Evolutionary conservation across 2,329 filamentous ascomycete species (phyloP).

Genomic region (Pseudogymnoascus sp.): DNA sequence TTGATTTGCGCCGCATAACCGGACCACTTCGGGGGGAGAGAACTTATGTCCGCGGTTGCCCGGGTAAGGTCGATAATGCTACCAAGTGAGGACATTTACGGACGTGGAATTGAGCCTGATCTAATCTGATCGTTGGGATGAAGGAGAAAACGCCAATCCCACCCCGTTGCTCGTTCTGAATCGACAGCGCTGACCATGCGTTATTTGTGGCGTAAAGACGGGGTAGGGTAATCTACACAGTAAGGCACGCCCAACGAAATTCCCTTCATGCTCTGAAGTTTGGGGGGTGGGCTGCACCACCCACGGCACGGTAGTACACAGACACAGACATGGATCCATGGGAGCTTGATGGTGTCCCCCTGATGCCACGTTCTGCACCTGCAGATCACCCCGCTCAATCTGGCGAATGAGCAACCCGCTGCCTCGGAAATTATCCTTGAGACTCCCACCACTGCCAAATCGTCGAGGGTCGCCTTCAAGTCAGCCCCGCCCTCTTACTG

Average conservation of each 20-base stretch:
- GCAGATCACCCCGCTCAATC: constrained; percentile 3
- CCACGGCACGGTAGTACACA: neutral
- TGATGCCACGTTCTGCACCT: constrained; percentile 7
- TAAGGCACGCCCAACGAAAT: neutral
- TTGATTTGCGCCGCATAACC: neutral
- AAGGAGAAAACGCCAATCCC: neutral
- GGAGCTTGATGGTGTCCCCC: constrained; percentile 4
- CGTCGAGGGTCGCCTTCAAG: neutral
- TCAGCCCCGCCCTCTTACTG: neutral
- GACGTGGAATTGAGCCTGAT: neutral
- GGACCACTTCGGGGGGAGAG: neutral
- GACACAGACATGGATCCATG: neutral
- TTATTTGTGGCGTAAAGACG: neutral
- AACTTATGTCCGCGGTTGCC: neutral
- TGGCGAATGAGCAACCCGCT: constrained; percentile 3
- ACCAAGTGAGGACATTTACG: neutral
- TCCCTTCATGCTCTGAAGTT: neutral
- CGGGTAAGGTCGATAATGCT: neutral
- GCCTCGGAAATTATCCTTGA: constrained; percentile 2
- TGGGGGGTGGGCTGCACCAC: neutral
- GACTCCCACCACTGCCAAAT: neutral
- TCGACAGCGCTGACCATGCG: neutral
- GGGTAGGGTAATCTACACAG: neutral
- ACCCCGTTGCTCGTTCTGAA: neutral
- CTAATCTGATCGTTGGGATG: neutral